Conservation (phyloP, 768 basidiomycete genomes). For the Leccinum boreale region DNA sequence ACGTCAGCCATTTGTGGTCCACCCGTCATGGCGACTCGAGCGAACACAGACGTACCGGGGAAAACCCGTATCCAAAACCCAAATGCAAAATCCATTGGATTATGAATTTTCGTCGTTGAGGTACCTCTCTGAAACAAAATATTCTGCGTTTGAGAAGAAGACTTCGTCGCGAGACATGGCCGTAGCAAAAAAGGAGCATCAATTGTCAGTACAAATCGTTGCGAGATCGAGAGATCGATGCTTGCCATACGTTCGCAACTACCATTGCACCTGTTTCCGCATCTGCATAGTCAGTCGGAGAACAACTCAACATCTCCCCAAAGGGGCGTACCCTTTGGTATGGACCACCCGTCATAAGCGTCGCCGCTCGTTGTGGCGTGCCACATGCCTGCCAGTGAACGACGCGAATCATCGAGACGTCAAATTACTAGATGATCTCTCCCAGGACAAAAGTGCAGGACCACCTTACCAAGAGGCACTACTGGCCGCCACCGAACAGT, state of each 20-base stretch:
- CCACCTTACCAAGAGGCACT: background rate
- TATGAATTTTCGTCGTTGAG: constrained; percentile 3
- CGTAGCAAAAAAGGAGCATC: background rate
- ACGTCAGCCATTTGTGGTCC: background rate
- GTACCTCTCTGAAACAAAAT: constrained; percentile 9
- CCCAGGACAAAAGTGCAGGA: background rate
- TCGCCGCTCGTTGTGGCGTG: constrained; percentile 21
- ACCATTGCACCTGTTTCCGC: constrained; percentile 6
- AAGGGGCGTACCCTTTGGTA: constrained; percentile 29
- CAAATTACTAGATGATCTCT: background rate
- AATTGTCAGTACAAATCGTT: background rate
- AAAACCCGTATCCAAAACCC: constrained; percentile 14
- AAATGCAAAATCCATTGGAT: constrained; percentile 8
- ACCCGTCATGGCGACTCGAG: background rate
- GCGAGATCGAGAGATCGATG: background rate
- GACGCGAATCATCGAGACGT: background rate
- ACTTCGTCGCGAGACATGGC: constrained; percentile 10
- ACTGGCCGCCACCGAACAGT: background rate
- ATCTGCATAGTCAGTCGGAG: background rate
- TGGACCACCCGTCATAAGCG: constrained; percentile 23
- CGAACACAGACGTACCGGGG: background rate
- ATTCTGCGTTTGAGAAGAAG: constrained; percentile 9
- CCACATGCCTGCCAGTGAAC: constrained; percentile 13
- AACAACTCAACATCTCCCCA: background rate
- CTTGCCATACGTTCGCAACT: constrained; percentile 12